Evolutionary conservation across 2,329 filamentous ascomycete genomes (phyloP).

Genomic region (Metarhizium sp.): DNA sequence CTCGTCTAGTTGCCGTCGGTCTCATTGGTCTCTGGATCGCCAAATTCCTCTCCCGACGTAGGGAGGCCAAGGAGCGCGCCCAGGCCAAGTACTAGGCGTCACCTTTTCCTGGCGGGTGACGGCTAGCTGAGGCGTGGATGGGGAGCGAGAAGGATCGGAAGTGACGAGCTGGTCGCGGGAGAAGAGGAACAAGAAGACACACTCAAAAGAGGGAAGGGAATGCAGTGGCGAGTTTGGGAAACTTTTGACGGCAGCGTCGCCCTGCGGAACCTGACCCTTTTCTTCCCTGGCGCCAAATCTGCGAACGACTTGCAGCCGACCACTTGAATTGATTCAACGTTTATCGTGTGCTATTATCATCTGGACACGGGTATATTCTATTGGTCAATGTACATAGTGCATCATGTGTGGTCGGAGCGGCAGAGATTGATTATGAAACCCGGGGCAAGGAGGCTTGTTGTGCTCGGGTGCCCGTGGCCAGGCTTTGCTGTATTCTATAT

Average conservation of each 20-base stretch:
- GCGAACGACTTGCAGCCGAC: conserved; percentile 2
- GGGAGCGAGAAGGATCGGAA: background rate
- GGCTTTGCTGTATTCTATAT: conserved; percentile 16
- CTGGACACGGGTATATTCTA: background rate
- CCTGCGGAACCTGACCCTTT: background rate
- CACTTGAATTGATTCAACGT: background rate
- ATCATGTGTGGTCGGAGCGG: conserved; percentile 2
- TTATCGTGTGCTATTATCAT: background rate
- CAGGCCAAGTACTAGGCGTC: conserved; percentile 16
- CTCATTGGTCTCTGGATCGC: conserved; percentile 21
- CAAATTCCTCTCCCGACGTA: conserved; percentile 18
- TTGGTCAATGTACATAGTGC: background rate
- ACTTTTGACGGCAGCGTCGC: background rate
- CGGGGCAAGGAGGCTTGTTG: background rate
- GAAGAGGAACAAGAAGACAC: background rate
- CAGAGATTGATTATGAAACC: background rate
- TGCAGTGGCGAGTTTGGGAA: background rate
- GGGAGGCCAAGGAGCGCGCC: conserved; percentile 22
- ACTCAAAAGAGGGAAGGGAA: background rate
- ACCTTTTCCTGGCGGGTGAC: background rate
- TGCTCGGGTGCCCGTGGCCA: conserved; percentile 7
- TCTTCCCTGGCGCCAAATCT: background rate
- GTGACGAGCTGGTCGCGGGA: background rate
- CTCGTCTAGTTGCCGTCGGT: conserved; percentile 20
- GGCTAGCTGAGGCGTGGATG: background rate